phyloP scores from a whole-genome alignment of 305 asterid species.

The Fraxinus velutina region DNA sequence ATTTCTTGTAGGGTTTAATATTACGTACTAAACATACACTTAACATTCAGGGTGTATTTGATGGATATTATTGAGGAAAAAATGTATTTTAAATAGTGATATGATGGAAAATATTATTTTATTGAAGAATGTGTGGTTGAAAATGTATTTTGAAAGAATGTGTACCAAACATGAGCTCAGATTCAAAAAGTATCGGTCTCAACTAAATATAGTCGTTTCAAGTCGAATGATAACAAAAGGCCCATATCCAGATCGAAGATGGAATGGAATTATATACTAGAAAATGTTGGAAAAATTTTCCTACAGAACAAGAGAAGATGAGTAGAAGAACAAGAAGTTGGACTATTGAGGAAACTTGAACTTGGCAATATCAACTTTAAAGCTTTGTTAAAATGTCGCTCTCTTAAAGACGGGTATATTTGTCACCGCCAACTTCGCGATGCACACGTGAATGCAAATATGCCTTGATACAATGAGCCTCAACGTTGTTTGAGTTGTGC shows the following conservation, averaged over 20 bases:
- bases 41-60: background rate
- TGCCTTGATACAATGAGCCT: background rate
- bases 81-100: no score
- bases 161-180: background rate
- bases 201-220: background rate
- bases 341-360: background rate
- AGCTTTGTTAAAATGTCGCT: background rate
- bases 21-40: background rate
- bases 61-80: no score
- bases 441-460: background rate
- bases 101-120: no score
- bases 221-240: background rate
- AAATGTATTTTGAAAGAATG: no score
- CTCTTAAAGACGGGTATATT: background rate
- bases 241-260: background rate
- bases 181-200: background rate
- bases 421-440: background rate
- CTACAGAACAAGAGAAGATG: background rate
- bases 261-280: background rate
- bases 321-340: background rate
- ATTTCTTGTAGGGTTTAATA: background rate
- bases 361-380: background rate
- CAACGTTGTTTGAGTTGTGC: background rate
- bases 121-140: no score
- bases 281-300: no score